Base-by-base conservation (phyloP, 2,329 filamentous ascomycete species). In the Calycina marina region DNA sequence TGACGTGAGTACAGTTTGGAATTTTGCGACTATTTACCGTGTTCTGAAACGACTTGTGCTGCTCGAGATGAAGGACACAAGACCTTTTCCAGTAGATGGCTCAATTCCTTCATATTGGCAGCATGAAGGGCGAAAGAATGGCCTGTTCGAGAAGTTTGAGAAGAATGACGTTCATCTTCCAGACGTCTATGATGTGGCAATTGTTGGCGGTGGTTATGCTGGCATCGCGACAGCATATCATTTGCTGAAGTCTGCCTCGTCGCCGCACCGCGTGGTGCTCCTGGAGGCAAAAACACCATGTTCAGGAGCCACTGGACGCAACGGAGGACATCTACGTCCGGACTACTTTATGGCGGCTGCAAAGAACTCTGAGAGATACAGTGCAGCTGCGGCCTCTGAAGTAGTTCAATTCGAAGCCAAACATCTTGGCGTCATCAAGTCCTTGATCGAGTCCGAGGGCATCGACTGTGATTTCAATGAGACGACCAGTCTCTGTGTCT, bases 391-490 rank as follows among this genome's bases (percentile, higher is more conserved):
- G 3, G 57, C 50, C 4, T 45, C 46, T 4, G 53, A 59, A 36
- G 40, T 59, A 4, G 50, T 53, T 0, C 43, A 46, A 5, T 60
- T 59, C 31, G 58, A 62, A 38, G 45, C 46, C 4, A 45, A 51
- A 15, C 55, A 62, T 40, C 41, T 61, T 12, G 35, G 41, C 2
- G 49, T 47, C 1, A 40, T 61, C 15, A 53, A 56, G 31, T 42
- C 50, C 3, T 40, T 60, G 4, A 42, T 61, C 9, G 49, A 55
- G 10, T 46, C 45, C 17, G 56, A 61, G 31, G 43, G 47, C 0
- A 56, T 61, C 14, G 55, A 60, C 13, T 60, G 58, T 31, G 57
- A 61, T 22, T 55, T 59, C 22, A 45, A 44, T 3, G 40, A 60
- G 2, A 56, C 55, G 3, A 45, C 52, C 12, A 31, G n/a, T 14